These are phyloP conservation scores for Arthrobotrys sinensis DNA, from an alignment of 2,329 filamentous ascomycete species.

Conservation along the genomic window DNA sequence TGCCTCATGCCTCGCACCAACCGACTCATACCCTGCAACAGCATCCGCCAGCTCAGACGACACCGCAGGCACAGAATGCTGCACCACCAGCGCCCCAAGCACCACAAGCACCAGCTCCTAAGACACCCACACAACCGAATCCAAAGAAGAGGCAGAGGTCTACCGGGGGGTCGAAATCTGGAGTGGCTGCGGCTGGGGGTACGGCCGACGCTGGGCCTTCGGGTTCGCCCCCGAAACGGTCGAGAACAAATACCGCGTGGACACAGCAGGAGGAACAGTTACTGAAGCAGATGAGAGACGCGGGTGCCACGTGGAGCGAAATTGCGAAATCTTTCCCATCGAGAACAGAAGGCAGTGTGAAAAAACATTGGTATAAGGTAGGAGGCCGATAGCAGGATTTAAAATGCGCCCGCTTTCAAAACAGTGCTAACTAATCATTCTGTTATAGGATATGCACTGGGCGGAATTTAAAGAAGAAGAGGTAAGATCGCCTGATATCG, in stretches of 20 bases:
- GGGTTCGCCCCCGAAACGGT: constrained; percentile 79
- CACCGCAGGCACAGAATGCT: constrained; percentile 49
- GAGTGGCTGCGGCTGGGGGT: constrained; percentile 44
- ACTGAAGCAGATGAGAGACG: constrained; percentile 93
- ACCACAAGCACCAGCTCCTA: constrained; percentile 56
- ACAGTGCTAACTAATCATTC: constrained; percentile 63
- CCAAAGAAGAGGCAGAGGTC: constrained; percentile 58
- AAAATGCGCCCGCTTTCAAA: constrained; percentile 15
- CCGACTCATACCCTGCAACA: constrained; percentile 52
- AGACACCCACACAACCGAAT: constrained; percentile 56
- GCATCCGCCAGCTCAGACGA: constrained; percentile 34
- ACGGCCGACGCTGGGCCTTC: constrained; percentile 57
- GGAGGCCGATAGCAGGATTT: constrained; percentile 59
- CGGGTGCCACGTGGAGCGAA: constrained; percentile 94
- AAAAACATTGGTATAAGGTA: constrained; percentile 99
- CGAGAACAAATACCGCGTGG: constrained; percentile 98
- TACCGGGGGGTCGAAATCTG: constrained; percentile 49
- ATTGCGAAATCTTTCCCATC: constrained; percentile 98
- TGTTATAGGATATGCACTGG: constrained; percentile 92
- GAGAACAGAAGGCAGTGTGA: constrained; percentile 95
- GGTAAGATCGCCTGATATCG: constrained; percentile 72
- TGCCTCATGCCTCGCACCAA: constrained; percentile 58
- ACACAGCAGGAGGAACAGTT: constrained; percentile 93
- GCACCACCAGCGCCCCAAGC: constrained; percentile 55
- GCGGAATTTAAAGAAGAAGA: constrained; percentile 98